These are phyloP conservation scores for Kwoniella sp. DNA, from an alignment of 768 basidiomycete genomes.

Conservation along the genomic window DNA sequence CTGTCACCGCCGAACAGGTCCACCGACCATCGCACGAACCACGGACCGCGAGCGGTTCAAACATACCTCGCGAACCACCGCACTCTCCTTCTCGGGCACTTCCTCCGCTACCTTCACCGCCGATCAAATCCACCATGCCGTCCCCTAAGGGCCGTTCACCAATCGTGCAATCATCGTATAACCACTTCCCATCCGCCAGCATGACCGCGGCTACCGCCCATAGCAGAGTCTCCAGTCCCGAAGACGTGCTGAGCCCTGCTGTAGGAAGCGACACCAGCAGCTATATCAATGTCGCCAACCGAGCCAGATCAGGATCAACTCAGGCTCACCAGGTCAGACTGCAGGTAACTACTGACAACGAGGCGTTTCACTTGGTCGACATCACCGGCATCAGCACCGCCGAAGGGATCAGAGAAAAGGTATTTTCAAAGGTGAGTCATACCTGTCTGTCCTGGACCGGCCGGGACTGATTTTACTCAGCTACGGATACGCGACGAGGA, in stretches of 20 bases:
- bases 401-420: constrained; percentile 45
- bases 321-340: constrained; percentile 27
- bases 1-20: constrained; percentile 9
- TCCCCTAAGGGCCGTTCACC: constrained; percentile 15
- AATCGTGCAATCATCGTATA: too few relatives aligned
- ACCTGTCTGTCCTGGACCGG: background rate
- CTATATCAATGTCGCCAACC: constrained; percentile 14
- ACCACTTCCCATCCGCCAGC: constrained; percentile 2
- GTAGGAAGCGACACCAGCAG: constrained; percentile 22
- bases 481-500: constrained; percentile 69
- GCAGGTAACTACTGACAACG: constrained; percentile 48
- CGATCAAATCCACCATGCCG: constrained; percentile 2
- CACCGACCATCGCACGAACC: constrained; percentile 15
- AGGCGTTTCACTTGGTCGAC: constrained; percentile 47
- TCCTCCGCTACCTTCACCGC: constrained; percentile 31
- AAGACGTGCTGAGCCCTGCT: constrained; percentile 24
- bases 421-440: constrained; percentile 43
- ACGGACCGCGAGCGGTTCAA: constrained; percentile 19
- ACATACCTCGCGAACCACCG: constrained; percentile 4
- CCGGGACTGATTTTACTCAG: constrained; percentile 14
- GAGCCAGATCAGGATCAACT: constrained; percentile 28
- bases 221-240: constrained; percentile 25
- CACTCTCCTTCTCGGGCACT: constrained; percentile 29
- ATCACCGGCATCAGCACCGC: constrained; percentile 42
- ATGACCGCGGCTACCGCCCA: constrained; percentile 2